Base-by-base conservation (phyloP, 768 basidiomycete genomes). In the Russula compacta region DNA sequence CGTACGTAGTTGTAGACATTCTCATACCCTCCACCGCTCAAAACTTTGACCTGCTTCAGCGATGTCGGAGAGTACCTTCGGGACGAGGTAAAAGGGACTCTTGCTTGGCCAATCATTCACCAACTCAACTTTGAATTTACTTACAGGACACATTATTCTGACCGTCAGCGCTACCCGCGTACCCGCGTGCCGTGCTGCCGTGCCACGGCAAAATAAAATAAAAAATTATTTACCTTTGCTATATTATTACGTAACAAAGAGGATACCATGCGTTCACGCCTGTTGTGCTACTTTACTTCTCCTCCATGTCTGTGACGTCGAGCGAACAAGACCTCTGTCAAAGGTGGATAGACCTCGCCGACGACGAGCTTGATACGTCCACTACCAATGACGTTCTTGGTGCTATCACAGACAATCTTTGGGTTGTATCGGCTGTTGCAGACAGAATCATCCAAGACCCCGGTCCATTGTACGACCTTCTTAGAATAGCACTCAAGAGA, bases 41-140 rank as follows among this genome's bases (percentile, higher is more conserved):
- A 14, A 10, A 60, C 24, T 32, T 21, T 46, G 7, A 19, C 44
- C 14, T 40, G 5, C 35, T 35, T 48, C 69, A 97, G 93, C 51
- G 97, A 99, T 73, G 92, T 98, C 24, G 97, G 97, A 59, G 97
- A 99, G 78, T 99, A 98, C 72, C 77, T 99, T 35, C 86, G 97
- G 68, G 97, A 99, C 71, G 97, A 98, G 79, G 95, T 91, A 61
- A 69, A 10, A 32, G 29, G 46, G 46, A 24, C 42, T 60, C 9
- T 36, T 24, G 17, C 24, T 2, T 21, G 17, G 7, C 11, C 24
- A 63, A 63, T 15, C 38, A 53, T 50, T 50, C 50, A 9, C 17
- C 21, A 29, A 29, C 54, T 65, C 19, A n/a, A 11, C 58, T 53
- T 46, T 54, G 48, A 17, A 52, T 52, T 1, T 35, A 66, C 43